phyloP scores from a whole-genome alignment of 257 asterid genomes.

The Fraxinus quadrangulata region DNA sequence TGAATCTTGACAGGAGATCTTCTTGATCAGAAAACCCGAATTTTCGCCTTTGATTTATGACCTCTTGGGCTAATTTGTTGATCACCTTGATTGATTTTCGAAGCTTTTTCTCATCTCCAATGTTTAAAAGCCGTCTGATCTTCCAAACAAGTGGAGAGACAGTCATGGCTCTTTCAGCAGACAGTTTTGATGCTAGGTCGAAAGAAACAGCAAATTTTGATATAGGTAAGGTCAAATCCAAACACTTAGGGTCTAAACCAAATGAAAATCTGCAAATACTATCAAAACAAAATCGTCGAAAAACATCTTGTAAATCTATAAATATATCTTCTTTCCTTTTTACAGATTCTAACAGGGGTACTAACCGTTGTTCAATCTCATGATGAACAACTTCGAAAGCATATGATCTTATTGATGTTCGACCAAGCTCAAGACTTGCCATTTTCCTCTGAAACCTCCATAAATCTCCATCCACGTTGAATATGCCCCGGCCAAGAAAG shows the following conservation, averaged over 20 bases:
- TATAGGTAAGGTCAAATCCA: conserved; percentile 38
- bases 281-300: conserved; percentile 44
- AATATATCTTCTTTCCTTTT: neutral
- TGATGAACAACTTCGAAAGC: conserved; percentile 41
- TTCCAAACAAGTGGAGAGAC: conserved; percentile 45
- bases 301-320: conserved; percentile 49
- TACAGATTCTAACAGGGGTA: conserved; percentile 37
- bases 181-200: conserved; percentile 46
- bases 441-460: conserved; percentile 50
- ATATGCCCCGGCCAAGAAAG: conserved; percentile 49
- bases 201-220: conserved; percentile 44
- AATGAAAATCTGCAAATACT: conserved; percentile 50
- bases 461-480: conserved; percentile 50
- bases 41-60: conserved; percentile 37
- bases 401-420: conserved; percentile 33
- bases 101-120: conserved; percentile 43
- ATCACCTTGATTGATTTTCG: conserved; percentile 30
- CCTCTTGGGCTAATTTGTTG: conserved; percentile 40
- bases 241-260: conserved; percentile 49
- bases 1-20: conserved; percentile 47
- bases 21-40: conserved; percentile 34
- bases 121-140: conserved; percentile 32
- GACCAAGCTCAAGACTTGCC: conserved; percentile 42
- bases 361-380: conserved; percentile 42
- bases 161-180: conserved; percentile 50